Evolutionary conservation across 164 flowering plant species (phyloP), one percentile per base, ranked within the genome.

Genomic region (Stephania yunnanensis): DNA sequence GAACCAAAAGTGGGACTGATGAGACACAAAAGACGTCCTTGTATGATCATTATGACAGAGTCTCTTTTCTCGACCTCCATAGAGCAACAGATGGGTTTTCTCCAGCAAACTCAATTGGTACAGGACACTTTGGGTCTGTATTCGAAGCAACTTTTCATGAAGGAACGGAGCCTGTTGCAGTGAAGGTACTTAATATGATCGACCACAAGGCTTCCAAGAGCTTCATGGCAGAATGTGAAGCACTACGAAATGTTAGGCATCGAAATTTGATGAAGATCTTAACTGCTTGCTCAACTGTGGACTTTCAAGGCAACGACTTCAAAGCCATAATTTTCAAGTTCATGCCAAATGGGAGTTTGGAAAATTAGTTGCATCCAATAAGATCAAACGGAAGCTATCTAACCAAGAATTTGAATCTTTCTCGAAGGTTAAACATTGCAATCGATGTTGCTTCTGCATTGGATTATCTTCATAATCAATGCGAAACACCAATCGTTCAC

Each of bases 401-500:
- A 3, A 10, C n/a, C 7, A 46, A 9, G 30, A 53, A 22, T 61
- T 70, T 70, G 20, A 58, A 46, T 45, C 42, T 75, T 22, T 12
- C n/a, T 25, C 68, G 70, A 36, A 70, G 68, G n/a, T 10, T 75
- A 70, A 75, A 75, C 44, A 70, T 69, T 12, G 77, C 77, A 10
- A 70, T 69, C 10, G 55, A 70, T 45, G 67, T 75, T 44, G 69
- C 73, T 61, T 75, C 73, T 22, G 73, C 78, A 20, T 12, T 75
- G 58, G 78, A 75, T 22, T 75, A 75, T 70, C 78, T 75, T 45
- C 78, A 75, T 75, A 61, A 70, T 53, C 73, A 70, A 9, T 75
- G 68, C 9, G 66, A 36, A 46, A 74, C 1, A 52, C 77, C 71
- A 12, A 74, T 68, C 12, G 65, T 53, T 53, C 77, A 74, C 36